Base-by-base conservation (phyloP, 106 monocot genomes). In the Platanthera guangdongensis region DNA sequence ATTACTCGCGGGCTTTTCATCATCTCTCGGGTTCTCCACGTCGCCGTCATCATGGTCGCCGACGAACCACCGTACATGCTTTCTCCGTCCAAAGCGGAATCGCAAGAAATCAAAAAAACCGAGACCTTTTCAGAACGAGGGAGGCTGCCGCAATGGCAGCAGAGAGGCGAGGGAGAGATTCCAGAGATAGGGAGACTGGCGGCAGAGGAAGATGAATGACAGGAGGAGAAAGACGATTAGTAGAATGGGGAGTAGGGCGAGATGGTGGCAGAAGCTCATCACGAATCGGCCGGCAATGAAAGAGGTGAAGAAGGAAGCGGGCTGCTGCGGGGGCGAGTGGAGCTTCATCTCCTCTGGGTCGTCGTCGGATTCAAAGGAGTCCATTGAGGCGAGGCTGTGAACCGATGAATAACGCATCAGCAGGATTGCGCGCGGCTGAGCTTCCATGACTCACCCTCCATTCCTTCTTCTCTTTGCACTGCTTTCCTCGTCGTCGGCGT, bases 41-140 rank as follows among this genome's bases (percentile, higher is more conserved):
- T 25, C 25, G 25, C 25, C 25, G 25, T 25, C 25, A 25, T 25
- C 79, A 75, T 57, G 72, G 59, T 86, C 86, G 28, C 89, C 89
- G 48, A 89, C 84, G 75, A 86, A 89, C 89, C 89, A 89, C 46
- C 83, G 75, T 9, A 89, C 86, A 22, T 84, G 80, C 21, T 53
- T 54, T 13, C 57, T 22, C 13, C 53, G 51, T 10, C 73, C 9
- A 12, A 7, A 25, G 52, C 21, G 9, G 6, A 12, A 65, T 25
- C 25, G 25, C 25, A 25, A 25, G 25, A 25, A 25, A 25, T 25
- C 0, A 21, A 48, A 6, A 21, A 63, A 8, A 25, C 2, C 28
- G 63, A 9, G 19, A 21, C 9, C 5, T 63, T 19, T 63, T 6
- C 25, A 25, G 25, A 25, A 25, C 25, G 25, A 25, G 25, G 8